Evolutionary conservation across 2,329 filamentous ascomycete species (phyloP).

Genomic region (Plenodomus tracheiphilus): DNA sequence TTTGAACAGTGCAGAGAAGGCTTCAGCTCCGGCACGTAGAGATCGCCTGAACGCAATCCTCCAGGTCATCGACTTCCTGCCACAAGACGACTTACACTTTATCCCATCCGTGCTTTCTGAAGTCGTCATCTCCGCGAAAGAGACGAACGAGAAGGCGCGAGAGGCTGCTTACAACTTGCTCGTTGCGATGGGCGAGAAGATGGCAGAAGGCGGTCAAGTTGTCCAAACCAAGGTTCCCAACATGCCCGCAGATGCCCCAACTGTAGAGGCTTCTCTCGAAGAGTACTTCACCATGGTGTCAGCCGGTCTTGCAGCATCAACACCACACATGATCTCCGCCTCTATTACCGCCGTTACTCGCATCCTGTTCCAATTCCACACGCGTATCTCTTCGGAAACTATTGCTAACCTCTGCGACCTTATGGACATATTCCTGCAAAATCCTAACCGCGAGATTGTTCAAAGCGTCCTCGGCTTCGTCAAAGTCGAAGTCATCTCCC

Average conservation of each 20-base stretch:
- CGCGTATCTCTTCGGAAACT: slow-evolving; percentile 67
- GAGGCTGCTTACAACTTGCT: slow-evolving; percentile 88
- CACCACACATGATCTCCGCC: slow-evolving; percentile 96
- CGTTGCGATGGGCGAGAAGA: slow-evolving; percentile 83
- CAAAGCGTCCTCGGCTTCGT: slow-evolving; percentile 93
- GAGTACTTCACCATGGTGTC: slow-evolving; percentile 99
- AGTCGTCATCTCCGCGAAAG: slow-evolving; percentile 94
- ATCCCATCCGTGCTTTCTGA: slow-evolving; percentile 90
- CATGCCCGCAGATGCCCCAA: slow-evolving; percentile 79
- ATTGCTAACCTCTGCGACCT: slow-evolving; percentile 87
- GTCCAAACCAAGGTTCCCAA: slow-evolving; percentile 84
- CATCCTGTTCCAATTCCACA: slow-evolving; percentile 90
- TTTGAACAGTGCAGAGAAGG: slow-evolving; percentile 77
- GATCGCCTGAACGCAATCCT: slow-evolving; percentile 84
- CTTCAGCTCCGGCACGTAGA: slow-evolving; percentile 80
- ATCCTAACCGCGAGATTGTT: slow-evolving; percentile 95
- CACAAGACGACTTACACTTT: slow-evolving; percentile 81
- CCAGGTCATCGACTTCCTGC: slow-evolving; percentile 78
- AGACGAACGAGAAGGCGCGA: slow-evolving; percentile 93
- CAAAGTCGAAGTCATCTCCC: slow-evolving; percentile 88
- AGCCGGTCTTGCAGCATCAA: slow-evolving; percentile 87
- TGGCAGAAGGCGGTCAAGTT: slow-evolving; percentile 74
- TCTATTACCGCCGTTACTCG: slow-evolving; percentile 93
- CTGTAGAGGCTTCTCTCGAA: slow-evolving; percentile 79
- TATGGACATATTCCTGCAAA: slow-evolving; percentile 93